A percentile compares a stretch with the other conserved stretches of the same genome.
Conservation (phyloP, 129 eudicot genomes). For the Chrysanthemum seticuspe region DNA sequence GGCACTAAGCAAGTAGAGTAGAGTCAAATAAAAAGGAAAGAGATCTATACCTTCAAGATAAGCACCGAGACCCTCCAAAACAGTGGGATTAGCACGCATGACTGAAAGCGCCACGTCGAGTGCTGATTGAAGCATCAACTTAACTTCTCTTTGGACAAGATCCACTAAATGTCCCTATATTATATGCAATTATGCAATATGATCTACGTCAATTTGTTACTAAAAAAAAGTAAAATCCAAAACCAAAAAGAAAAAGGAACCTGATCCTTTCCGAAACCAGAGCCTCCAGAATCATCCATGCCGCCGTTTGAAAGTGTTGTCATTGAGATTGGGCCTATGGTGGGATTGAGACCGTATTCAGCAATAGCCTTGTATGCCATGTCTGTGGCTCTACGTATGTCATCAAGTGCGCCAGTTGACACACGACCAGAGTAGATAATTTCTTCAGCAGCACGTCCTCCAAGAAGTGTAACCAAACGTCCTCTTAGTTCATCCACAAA, state of each 20-base stretch:
- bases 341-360: constrained; percentile 86
- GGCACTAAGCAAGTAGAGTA: constrained; percentile 5
- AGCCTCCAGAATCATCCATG: constrained; percentile 87
- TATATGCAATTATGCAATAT: constrained; percentile 5
- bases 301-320: constrained; percentile 93
- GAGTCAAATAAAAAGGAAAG: not conserved
- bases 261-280: constrained; percentile 90
- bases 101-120: constrained; percentile 88
- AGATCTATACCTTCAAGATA: constrained; percentile 72
- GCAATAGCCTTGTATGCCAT: constrained; percentile 99
- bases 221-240: constrained; percentile 1
- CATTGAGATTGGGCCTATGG: constrained; percentile 85
- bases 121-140: constrained; percentile 83
- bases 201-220: not conserved
- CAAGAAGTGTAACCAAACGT: constrained; percentile 98
- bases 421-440: constrained; percentile 91
- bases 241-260: constrained; percentile 32
- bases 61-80: constrained; percentile 98
- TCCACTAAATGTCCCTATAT: constrained; percentile 92
- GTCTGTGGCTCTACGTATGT: constrained; percentile 93
- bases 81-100: constrained; percentile 93
- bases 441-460: constrained; percentile 99
- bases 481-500: constrained; percentile 95
- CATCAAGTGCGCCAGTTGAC: constrained; percentile 99
- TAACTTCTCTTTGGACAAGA: constrained; percentile 95